Percentiles rank a stretch among this genome's conserved stretches.
Conservation (phyloP, 495 filamentous ascomycete species). For the Neurospora sp. region DNA sequence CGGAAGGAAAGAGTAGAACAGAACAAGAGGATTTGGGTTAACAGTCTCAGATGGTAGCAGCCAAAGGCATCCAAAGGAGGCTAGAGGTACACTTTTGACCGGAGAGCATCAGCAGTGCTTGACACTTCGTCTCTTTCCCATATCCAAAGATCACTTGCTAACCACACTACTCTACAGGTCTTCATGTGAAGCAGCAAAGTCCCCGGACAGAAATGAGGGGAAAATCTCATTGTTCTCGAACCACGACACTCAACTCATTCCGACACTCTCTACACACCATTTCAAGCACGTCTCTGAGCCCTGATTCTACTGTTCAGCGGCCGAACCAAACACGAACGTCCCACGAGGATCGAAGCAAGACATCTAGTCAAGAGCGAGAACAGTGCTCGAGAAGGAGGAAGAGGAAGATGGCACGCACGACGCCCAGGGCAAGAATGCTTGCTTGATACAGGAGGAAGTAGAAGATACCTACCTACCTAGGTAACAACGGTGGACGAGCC, state of each 20-base stretch:
- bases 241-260: not conserved
- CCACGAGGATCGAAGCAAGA: not conserved
- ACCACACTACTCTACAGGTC: not conserved
- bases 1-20: not conserved
- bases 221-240: not conserved
- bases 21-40: no score
- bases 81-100: not conserved
- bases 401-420: no score
- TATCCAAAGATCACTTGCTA: not conserved
- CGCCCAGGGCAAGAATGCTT: no score
- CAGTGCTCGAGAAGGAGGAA: no score
- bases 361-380: no score
- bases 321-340: not conserved
- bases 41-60: not conserved
- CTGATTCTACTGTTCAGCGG: not conserved
- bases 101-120: not conserved
- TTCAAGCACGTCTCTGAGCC: not conserved
- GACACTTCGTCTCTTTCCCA: not conserved
- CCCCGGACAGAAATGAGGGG: not conserved
- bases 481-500: no score
- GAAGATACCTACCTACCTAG: no score
- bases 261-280: not conserved
- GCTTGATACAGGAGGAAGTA: no score
- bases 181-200: not conserved
- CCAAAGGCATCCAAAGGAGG: not conserved